phyloP scores from a whole-genome alignment of 495 filamentous ascomycete genomes.

The Rostrohypoxylon terebratum region DNA sequence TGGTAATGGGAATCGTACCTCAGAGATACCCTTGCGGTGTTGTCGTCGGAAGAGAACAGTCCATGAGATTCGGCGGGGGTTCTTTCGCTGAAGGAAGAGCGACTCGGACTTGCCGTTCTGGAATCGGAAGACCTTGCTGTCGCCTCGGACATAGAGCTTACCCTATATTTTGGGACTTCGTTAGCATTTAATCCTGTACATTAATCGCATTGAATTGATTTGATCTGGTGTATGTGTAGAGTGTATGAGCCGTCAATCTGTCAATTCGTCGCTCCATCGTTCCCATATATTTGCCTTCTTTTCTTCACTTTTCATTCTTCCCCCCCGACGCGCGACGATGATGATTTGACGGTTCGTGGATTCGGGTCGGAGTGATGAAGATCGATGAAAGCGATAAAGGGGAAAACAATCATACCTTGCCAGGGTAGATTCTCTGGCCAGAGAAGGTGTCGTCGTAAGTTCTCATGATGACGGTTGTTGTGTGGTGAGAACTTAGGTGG shows the following conservation, averaged over 20 bases:
- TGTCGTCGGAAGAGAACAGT: conserved; percentile 96
- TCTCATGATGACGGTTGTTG: conserved; percentile 80
- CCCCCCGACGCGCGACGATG: not conserved
- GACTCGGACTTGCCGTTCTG: conserved; percentile 99
- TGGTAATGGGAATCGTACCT: conserved; percentile 73
- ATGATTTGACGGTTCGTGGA: conserved; percentile 4
- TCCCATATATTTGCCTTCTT: conserved; percentile 25
- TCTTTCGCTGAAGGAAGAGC: conserved; percentile 99
- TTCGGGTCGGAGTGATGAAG: conserved; percentile 2
- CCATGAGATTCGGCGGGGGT: conserved; percentile 98
- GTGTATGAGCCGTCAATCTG: not conserved
- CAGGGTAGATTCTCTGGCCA: conserved; percentile 98
- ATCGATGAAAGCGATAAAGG: not conserved
- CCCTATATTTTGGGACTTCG: conserved; percentile 66
- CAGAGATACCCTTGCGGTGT: conserved; percentile 99
- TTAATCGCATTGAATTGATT: conserved; percentile 11
- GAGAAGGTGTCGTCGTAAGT: conserved; percentile 99
- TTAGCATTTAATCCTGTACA: conserved; percentile 33
- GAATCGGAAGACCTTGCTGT: conserved; percentile 99
- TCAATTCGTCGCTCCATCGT: not conserved
- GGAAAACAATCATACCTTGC: conserved; percentile 88
- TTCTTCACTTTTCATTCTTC: not conserved
- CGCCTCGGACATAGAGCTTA: conserved; percentile 98
- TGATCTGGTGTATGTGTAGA: not conserved
- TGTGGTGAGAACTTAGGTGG: conserved; percentile 49